Evolutionary conservation across 768 basidiomycete genomes (phyloP).

Genomic region (Tephrocybe sp.): DNA sequence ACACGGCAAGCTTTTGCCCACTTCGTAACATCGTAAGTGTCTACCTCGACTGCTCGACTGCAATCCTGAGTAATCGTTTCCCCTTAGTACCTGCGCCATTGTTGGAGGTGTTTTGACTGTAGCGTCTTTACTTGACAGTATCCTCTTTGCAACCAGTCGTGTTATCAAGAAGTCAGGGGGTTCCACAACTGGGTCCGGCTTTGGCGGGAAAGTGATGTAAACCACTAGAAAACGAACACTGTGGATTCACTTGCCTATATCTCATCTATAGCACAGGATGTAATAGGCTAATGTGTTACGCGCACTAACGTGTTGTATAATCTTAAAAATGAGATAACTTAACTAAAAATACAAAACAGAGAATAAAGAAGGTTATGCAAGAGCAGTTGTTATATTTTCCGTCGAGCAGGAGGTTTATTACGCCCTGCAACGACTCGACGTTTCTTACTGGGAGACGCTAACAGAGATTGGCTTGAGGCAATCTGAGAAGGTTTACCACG

Average conservation of each 20-base stretch:
- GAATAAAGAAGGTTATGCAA: neutral
- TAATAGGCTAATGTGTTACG: constrained; percentile 10
- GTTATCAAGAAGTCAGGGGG: constrained; percentile 62
- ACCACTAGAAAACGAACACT: constrained; percentile 10
- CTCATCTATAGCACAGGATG: constrained; percentile 11
- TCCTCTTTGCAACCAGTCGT: constrained; percentile 81
- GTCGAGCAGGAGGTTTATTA: constrained; percentile 10
- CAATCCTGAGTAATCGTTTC: constrained; percentile 3
- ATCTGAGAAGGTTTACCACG: constrained; percentile 15
- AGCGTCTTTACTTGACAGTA: constrained; percentile 83
- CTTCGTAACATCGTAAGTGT: constrained; percentile 91
- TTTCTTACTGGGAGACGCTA: constrained; percentile 33
- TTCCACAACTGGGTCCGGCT: constrained; percentile 31
- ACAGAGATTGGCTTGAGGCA: constrained; percentile 9
- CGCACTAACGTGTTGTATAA: constrained; percentile 13
- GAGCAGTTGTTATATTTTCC: constrained; percentile 4
- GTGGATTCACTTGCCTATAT: constrained; percentile 11
- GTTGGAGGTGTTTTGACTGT: constrained; percentile 97
- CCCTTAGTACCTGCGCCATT: constrained; percentile 87
- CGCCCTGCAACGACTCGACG: constrained; percentile 25
- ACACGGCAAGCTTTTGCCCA: constrained; percentile 95
- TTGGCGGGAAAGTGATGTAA: constrained; percentile 46
- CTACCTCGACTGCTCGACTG: constrained; percentile 1
- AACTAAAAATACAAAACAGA: neutral
- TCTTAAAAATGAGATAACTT: constrained; percentile 8